Percentiles rank a stretch among this genome's conserved stretches.
These are phyloP conservation scores for Sanghuangporus baumii DNA, from an alignment of 1,284 basidiomycete species.

Conservation along the genomic window DNA sequence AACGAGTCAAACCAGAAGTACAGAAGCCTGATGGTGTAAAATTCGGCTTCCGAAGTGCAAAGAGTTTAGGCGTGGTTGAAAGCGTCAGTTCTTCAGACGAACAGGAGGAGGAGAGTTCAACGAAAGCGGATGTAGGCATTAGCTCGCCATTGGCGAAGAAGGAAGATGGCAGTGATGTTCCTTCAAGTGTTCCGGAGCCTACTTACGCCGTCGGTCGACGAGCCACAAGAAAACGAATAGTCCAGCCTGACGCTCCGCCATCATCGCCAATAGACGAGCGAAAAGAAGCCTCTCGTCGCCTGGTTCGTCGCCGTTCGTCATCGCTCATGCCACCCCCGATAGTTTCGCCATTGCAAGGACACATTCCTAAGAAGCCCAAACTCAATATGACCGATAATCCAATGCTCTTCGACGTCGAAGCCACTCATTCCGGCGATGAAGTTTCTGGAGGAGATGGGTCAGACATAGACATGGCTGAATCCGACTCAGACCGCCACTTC, in stretches of 20 bases:
- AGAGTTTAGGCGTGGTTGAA: not conserved
- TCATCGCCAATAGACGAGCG: constrained; percentile 36
- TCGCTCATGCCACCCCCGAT: constrained; percentile 16
- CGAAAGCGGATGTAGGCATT: too few species aligned
- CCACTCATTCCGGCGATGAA: constrained; percentile 77
- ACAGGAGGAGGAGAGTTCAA: not conserved
- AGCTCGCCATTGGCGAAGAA: not conserved
- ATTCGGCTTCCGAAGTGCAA: constrained; percentile 8
- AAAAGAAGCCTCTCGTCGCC: constrained; percentile 40
- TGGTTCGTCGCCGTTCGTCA: constrained; percentile 29
- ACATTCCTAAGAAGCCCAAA: constrained; percentile 29
- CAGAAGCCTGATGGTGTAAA: not conserved
- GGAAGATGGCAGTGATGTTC: not conserved
- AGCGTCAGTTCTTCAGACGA: not conserved
- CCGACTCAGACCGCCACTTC: constrained; percentile 66
- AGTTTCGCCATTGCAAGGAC: constrained; percentile 19
- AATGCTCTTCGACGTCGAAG: constrained; percentile 60
- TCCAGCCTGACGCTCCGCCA: constrained; percentile 2
- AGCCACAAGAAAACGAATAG: constrained; percentile 12
- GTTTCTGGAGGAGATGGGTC: constrained; percentile 52
- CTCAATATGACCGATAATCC: constrained; percentile 33
- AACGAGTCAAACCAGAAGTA: not conserved
- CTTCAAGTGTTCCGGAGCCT: constrained; percentile 24
- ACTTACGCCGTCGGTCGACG: constrained; percentile 30
- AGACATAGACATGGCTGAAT: constrained; percentile 53